Conservation (phyloP, 495 filamentous ascomycete genomes). For the Cercophora samala region DNA sequence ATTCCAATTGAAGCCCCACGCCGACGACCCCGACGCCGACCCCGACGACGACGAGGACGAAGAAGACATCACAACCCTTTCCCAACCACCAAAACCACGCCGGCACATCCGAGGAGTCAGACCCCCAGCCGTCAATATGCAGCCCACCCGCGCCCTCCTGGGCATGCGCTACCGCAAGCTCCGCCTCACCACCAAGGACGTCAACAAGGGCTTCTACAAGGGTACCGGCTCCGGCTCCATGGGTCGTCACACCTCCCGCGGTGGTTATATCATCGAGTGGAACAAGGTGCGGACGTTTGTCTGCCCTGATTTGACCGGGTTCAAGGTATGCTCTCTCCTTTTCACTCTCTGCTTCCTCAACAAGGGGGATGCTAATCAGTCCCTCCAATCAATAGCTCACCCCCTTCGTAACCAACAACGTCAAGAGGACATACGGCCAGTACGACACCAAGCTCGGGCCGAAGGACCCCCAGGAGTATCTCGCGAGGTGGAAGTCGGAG, state of each 20-base stretch:
- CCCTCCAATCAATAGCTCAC: too few relatives aligned
- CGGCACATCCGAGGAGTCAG: not conserved
- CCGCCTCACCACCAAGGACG: conserved; percentile 82
- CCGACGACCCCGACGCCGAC: too few relatives aligned
- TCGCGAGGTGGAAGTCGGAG: conserved; percentile 65
- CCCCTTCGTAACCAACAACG: conserved; percentile 74
- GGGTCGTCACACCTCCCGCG: conserved; percentile 81
- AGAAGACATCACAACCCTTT: not conserved
- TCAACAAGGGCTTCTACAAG: conserved; percentile 94
- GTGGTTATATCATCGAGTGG: conserved; percentile 79
- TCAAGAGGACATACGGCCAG: conserved; percentile 48
- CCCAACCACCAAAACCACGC: not conserved
- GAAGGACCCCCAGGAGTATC: conserved; percentile 56
- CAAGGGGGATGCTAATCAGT: too few relatives aligned
- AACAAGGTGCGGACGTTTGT: conserved; percentile 87
- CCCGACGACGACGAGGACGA: too few relatives aligned
- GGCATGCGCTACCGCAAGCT: conserved; percentile 60
- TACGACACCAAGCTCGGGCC: conserved; percentile 50
- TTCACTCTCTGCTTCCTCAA: not conserved
- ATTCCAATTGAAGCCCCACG: too few relatives aligned
- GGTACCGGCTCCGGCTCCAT: conserved; percentile 83
- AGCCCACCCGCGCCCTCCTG: conserved; percentile 69
- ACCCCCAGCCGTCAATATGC: conserved; percentile 39
- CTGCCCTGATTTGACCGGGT: conserved; percentile 64
- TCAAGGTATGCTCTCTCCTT: conserved; percentile 57